Evolutionary conservation across 352 stramenopile genomes (phyloP), one percentile per base, ranked within the genome.

Genomic region (Albugo candida): DNA sequence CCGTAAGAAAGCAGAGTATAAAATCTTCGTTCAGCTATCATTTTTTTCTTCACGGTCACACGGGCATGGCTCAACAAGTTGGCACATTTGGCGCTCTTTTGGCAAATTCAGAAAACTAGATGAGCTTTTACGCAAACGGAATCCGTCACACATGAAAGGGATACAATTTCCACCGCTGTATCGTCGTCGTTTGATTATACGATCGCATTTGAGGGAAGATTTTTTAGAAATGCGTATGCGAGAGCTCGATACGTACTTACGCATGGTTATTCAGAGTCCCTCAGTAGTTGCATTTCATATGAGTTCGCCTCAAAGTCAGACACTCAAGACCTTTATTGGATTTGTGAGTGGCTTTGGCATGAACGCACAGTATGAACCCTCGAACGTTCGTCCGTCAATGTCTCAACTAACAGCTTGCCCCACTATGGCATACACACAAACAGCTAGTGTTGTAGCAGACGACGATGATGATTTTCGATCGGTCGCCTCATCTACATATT

Each of bases 71-170:
- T 66, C 58, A 41, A 83, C 71, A 37, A 81, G 64, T 36, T 88
- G 76, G 76, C 74, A 84, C 64, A 84, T 88, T 44, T 85, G 76
- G 76, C 72, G 76, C 50, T 66, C 60, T 27, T 88, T 88, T 55
- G 71, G 68, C 36, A 65, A 70, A 21, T 88, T 88, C 57, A 72
- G 72, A 40, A 81, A 83, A 58, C 68, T 88, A 11, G 75, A 88
- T 52, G 65, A 82, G 55, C 70, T 85, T 55, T 58, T 88, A 5
- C 72, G 75, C 16, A 81, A 88, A 53, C 72, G 72, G 51, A 83
- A 63, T 48, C 48, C 62, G 1, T 59, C 68, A 41, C 70, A 83
- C 31, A 60, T 88, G 51, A 88, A 88, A 38, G 75, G 75, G 41
- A 78, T 88, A 60, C 83, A 88, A 60, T 88, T 88, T 54, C 75